A percentile compares a stretch with the other conserved stretches of the same genome.
Conservation (phyloP, 768 basidiomycete species). For the Tricholoma bakamatsutake region DNA sequence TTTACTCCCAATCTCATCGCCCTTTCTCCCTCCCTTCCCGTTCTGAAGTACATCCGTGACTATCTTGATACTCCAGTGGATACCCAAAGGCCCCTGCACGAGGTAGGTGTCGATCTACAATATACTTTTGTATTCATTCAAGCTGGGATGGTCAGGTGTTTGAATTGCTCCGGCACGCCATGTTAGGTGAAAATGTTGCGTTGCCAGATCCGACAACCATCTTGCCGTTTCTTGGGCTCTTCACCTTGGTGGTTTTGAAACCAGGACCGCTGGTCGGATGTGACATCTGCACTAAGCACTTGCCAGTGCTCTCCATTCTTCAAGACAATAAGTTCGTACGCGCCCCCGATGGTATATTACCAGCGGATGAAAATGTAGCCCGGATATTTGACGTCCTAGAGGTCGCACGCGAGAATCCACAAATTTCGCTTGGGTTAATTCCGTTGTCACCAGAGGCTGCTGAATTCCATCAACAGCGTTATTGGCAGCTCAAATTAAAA, state of each 20-base stretch:
- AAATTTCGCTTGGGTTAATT: not conserved
- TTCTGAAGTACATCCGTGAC: slow-evolving; percentile 5
- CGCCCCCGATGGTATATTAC: slow-evolving; percentile 4
- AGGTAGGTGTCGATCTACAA: slow-evolving; percentile 2
- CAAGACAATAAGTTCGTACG: slow-evolving; percentile 1
- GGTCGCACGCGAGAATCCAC: no score
- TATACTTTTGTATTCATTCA: not conserved
- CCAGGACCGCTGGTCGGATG: not conserved
- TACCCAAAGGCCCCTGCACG: slow-evolving; percentile 6
- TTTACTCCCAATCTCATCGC: slow-evolving; percentile 9
- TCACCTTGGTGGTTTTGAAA: slow-evolving; percentile 6
- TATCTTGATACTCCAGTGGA: slow-evolving; percentile 3
- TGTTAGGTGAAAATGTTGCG: not conserved
- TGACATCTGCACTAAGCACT: slow-evolving; percentile 3
- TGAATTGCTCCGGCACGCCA: slow-evolving; percentile 1
- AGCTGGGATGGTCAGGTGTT: slow-evolving; percentile 5
- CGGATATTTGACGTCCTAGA: slow-evolving; percentile 12
- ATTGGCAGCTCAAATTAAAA: slow-evolving; percentile 1
- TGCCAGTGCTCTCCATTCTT: slow-evolving; percentile 8
- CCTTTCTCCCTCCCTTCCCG: slow-evolving; percentile 8
- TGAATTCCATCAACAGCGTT: not conserved
- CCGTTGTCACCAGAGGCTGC: not conserved
- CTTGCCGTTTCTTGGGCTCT: slow-evolving; percentile 9
- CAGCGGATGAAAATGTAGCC: slow-evolving; percentile 4
- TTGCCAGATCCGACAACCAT: slow-evolving; percentile 5